Conservation (phyloP, 176 grass and related monocot genomes). For the Oropetium thomaeum region DNA sequence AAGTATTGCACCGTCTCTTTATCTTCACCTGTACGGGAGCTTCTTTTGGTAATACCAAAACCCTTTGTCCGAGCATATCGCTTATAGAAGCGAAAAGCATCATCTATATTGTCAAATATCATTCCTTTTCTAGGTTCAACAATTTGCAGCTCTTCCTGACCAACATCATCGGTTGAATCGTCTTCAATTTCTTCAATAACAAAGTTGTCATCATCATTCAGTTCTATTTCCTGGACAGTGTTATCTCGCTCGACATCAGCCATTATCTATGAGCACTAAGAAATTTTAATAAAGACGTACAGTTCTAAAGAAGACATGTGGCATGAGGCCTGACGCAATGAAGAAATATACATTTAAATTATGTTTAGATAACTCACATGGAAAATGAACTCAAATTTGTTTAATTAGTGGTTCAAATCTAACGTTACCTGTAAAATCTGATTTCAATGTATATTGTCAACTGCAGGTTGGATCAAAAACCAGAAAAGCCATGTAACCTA, state of each 20-base stretch:
- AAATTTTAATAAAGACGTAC: too few relatives aligned
- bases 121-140: neutral
- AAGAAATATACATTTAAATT: too few relatives aligned
- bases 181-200: neutral
- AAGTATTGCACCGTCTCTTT: too few relatives aligned
- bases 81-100: neutral
- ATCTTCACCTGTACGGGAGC: neutral
- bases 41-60: neutral
- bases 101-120: neutral
- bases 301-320: too few relatives aligned
- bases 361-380: too few relatives aligned
- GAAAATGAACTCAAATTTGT: too few relatives aligned
- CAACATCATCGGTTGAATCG: neutral
- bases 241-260: neutral
- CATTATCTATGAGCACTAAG: neutral
- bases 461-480: too few relatives aligned
- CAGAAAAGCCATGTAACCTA: too few relatives aligned
- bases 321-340: too few relatives aligned
- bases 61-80: neutral
- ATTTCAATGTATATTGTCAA: too few relatives aligned
- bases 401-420: too few relatives aligned
- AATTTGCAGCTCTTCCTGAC: neutral
- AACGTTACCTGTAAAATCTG: too few relatives aligned
- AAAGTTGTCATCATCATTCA: neutral
- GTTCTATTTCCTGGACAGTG: neutral